A percentile compares a stretch with the other conserved stretches of the same genome.
These are phyloP conservation scores for Xylaria sp. DNA, from an alignment of 2,329 filamentous ascomycete genomes.

Conservation along the genomic window DNA sequence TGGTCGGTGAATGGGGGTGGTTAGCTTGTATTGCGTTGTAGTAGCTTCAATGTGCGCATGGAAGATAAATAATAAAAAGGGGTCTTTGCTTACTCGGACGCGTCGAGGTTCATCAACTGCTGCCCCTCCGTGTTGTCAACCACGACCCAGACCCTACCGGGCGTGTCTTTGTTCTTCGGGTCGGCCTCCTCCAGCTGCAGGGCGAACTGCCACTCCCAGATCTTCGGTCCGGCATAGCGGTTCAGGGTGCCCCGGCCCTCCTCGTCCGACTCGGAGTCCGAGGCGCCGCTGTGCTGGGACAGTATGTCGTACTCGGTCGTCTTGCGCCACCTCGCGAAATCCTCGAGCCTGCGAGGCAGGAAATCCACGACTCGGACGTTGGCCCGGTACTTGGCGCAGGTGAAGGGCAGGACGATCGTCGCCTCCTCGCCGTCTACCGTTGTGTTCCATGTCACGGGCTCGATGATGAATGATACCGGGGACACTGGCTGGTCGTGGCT, in stretches of 20 bases:
- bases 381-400: slow-evolving; percentile 70
- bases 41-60: background rate
- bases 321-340: slow-evolving; percentile 64
- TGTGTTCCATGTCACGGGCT: slow-evolving; percentile 45
- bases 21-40: background rate
- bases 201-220: slow-evolving; percentile 85
- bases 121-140: slow-evolving; percentile 63
- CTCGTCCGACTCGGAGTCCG: slow-evolving; percentile 36
- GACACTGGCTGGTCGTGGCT: slow-evolving; percentile 41
- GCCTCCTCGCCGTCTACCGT: slow-evolving; percentile 43
- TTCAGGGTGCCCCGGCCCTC: slow-evolving; percentile 30
- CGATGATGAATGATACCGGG: slow-evolving; percentile 44
- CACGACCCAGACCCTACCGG: slow-evolving; percentile 64
- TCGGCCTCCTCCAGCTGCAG: slow-evolving; percentile 75
- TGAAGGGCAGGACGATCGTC: slow-evolving; percentile 65
- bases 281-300: slow-evolving; percentile 46
- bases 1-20: slow-evolving; percentile 32
- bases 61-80: background rate
- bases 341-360: slow-evolving; percentile 67
- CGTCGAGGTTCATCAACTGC: slow-evolving; percentile 51
- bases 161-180: slow-evolving; percentile 39
- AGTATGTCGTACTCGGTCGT: slow-evolving; percentile 53
- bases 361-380: slow-evolving; percentile 82
- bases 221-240: slow-evolving; percentile 31
- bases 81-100: slow-evolving; percentile 43